A percentile compares a stretch with the other conserved stretches of the same genome.
These are phyloP conservation scores for Diplotaxis tenuifolia DNA, from an alignment of 345 rosid genomes.

Conservation along the genomic window DNA sequence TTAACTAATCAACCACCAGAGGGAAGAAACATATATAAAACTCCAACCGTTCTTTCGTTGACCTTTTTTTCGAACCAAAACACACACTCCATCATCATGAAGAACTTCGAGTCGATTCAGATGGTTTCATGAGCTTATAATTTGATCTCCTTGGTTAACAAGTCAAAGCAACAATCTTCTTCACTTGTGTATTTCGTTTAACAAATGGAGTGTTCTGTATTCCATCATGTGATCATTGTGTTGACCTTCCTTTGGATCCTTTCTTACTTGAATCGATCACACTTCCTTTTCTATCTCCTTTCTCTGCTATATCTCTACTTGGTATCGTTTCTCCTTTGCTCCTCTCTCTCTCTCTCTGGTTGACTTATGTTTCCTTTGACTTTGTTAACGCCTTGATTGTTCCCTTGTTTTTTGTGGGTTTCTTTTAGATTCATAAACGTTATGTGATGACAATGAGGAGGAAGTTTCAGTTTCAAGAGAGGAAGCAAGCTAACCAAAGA, in stretches of 20 bases:
- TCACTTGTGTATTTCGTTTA: background rate
- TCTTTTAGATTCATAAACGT: conserved; percentile 66
- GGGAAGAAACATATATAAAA: background rate
- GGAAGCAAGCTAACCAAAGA: conserved; percentile 64
- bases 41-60: background rate
- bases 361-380: background rate
- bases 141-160: conserved; percentile 1
- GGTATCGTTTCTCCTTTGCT: conserved; percentile 44
- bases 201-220: conserved; percentile 49
- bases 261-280: conserved; percentile 51
- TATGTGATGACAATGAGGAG: conserved; percentile 58
- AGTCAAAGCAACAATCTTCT: background rate
- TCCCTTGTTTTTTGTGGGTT: conserved; percentile 3
- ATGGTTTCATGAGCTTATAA: conserved; percentile 15
- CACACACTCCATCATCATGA: background rate
- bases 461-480: conserved; percentile 63
- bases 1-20: background rate
- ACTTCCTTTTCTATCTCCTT: conserved; percentile 51
- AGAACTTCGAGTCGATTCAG: conserved; percentile 2
- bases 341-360: background rate
- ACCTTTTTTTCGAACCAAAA: background rate
- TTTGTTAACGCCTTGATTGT: background rate
- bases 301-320: conserved; percentile 65
- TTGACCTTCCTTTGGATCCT: conserved; percentile 64
- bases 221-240: conserved; percentile 76